Percentiles rank a stretch among this genome's conserved stretches.
Evolutionary conservation across 768 basidiomycete genomes (phyloP).

Genomic region (Kwoniella dejecticola): DNA sequence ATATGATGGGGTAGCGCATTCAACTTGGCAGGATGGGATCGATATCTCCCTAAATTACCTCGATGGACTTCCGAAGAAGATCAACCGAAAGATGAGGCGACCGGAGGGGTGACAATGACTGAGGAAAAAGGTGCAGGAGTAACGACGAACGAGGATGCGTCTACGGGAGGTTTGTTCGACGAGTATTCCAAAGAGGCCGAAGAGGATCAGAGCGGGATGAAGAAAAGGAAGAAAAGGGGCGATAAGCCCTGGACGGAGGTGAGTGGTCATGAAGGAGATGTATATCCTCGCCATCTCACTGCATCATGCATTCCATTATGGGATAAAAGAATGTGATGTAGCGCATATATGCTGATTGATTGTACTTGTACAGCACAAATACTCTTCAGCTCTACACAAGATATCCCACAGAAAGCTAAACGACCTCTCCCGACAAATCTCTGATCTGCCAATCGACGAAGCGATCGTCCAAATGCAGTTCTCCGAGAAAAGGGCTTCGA

Average conservation of each 20-base stretch:
- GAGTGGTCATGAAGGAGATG: conserved; percentile 1
- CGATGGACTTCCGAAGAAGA: conserved; percentile 1
- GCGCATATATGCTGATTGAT: too few species aligned
- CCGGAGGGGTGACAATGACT: neutral
- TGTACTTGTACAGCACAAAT: conserved; percentile 92
- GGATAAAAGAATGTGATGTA: neutral
- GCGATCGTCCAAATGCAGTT: conserved; percentile 97
- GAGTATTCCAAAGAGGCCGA: conserved; percentile 21
- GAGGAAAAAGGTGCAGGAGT: neutral
- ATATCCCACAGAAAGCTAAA: conserved; percentile 87
- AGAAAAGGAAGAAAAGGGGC: conserved; percentile 19
- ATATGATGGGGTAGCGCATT: conserved; percentile 14
- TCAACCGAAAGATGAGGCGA: neutral
- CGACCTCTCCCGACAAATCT: conserved; percentile 77
- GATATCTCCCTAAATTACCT: conserved; percentile 14
- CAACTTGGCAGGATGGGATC: conserved; percentile 26
- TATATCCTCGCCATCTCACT: too few species aligned
- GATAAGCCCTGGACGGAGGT: conserved; percentile 19
- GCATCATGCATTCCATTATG: neutral
- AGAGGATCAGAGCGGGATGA: neutral
- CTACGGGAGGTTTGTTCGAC: conserved; percentile 31
- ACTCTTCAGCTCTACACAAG: conserved; percentile 88
- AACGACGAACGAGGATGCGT: conserved; percentile 1
- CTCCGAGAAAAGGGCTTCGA: conserved; percentile 84
- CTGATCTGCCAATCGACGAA: conserved; percentile 87